Evolutionary conservation across 192 early-diverging fungal species (phyloP).

Genomic region (Coemansia asiatica): DNA sequence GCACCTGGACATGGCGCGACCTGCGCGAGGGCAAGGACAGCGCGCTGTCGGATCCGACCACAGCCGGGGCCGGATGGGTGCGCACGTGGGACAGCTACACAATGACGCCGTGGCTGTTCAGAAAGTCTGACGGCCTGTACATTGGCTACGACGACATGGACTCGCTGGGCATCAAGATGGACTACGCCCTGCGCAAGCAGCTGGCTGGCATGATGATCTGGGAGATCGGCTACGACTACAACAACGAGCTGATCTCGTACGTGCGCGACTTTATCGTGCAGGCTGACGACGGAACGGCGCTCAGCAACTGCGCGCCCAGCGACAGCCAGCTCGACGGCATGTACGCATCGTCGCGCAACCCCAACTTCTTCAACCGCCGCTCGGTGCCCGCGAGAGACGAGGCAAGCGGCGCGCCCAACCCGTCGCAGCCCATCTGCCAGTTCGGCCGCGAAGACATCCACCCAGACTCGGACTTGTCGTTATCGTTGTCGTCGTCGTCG

Average conservation of each 20-base stretch:
- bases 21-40: slow-evolving; percentile 59
- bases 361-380: slow-evolving; percentile 47
- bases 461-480: slow-evolving; percentile 12
- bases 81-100: slow-evolving; percentile 65
- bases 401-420: slow-evolving; percentile 6
- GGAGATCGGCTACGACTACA: slow-evolving; percentile 69
- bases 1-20: slow-evolving; percentile 68
- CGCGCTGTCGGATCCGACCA: slow-evolving; percentile 38
- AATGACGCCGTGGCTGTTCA: slow-evolving; percentile 77
- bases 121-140: slow-evolving; percentile 58
- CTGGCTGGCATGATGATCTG: slow-evolving; percentile 75
- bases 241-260: slow-evolving; percentile 61
- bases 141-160: slow-evolving; percentile 73
- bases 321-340: slow-evolving; percentile 37
- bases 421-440: slow-evolving; percentile 33
- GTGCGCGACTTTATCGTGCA: slow-evolving; percentile 47
- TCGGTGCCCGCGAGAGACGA: neutral
- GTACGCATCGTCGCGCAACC: slow-evolving; percentile 37
- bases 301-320: slow-evolving; percentile 42
- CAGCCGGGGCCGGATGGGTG: slow-evolving; percentile 59
- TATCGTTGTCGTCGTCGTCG: neutral
- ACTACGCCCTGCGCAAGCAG: slow-evolving; percentile 60
- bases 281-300: slow-evolving; percentile 28
- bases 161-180: slow-evolving; percentile 66
- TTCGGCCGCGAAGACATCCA: slow-evolving; percentile 19